phyloP scores from a whole-genome alignment of 2,329 filamentous ascomycete genomes.

The Aureobasidium sp. region DNA sequence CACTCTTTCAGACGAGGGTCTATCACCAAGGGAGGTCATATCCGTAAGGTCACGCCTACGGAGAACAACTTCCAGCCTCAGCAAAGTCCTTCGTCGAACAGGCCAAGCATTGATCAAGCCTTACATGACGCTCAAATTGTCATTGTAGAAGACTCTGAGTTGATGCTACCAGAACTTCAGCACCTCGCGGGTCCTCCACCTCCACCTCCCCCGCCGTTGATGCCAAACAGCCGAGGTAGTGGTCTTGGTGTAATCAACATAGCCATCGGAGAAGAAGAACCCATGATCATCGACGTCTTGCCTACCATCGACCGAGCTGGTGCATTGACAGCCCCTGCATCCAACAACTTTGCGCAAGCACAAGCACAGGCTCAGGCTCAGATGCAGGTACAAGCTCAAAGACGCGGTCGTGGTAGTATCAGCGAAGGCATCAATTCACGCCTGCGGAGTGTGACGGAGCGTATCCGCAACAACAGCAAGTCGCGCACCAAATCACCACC shows the following conservation, averaged over 20 bases:
- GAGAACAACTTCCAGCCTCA: conserved; percentile 22
- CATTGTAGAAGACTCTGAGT: conserved; percentile 29
- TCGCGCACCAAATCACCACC: conserved; percentile 42
- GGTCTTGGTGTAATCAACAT: conserved; percentile 33
- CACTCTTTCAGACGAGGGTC: conserved; percentile 30
- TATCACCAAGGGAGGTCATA: conserved; percentile 27
- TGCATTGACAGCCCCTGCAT: conserved; percentile 22
- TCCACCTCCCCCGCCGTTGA: conserved; percentile 30
- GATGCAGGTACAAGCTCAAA: conserved; percentile 34
- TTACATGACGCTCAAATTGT: conserved; percentile 38
- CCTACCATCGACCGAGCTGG: conserved; percentile 19
- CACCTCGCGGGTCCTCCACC: conserved; percentile 47
- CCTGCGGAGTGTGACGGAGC: conserved; percentile 46
- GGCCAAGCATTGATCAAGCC: conserved; percentile 47
- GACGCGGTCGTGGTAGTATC: conserved; percentile 46
- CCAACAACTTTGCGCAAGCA: conserved; percentile 20
- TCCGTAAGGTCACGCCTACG: conserved; percentile 36
- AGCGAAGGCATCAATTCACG: conserved; percentile 51
- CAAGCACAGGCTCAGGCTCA: conserved; percentile 16
- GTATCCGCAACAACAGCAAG: conserved; percentile 50
- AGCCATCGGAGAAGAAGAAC: conserved; percentile 34
- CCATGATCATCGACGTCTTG: conserved; percentile 15
- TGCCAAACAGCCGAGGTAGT: conserved; percentile 17
- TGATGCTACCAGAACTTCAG: conserved; percentile 50
- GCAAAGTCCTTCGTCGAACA: conserved; percentile 30